Evolutionary conservation across 306 rosid genomes (phyloP).

Genomic region (Glycine latifolia): DNA sequence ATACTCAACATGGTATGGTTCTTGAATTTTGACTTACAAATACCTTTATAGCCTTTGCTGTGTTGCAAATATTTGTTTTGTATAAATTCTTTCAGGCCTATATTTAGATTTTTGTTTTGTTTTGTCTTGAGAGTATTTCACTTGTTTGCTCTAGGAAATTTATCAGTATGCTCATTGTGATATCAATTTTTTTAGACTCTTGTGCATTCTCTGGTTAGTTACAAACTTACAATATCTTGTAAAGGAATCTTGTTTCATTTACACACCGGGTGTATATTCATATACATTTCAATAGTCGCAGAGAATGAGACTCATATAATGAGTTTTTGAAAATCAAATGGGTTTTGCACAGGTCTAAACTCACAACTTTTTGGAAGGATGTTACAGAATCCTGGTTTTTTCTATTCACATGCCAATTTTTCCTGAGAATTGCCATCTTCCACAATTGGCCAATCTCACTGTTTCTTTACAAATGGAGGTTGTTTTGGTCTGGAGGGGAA

Average conservation of each 20-base stretch:
- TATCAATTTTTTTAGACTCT: slow-evolving; percentile 13
- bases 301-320: slow-evolving; percentile 20
- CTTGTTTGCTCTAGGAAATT: slow-evolving; percentile 26
- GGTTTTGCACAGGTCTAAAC: slow-evolving; percentile 28
- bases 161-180: neutral
- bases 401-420: neutral
- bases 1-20: slow-evolving; percentile 49
- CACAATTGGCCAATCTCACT: neutral
- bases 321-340: slow-evolving; percentile 29
- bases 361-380: neutral
- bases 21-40: slow-evolving; percentile 10
- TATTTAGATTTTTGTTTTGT: neutral
- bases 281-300: neutral
- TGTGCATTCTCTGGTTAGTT: slow-evolving; percentile 15
- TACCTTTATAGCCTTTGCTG: slow-evolving; percentile 30
- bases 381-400: slow-evolving; percentile 33
- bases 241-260: slow-evolving; percentile 18
- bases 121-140: slow-evolving; percentile 10
- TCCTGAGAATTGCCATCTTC: slow-evolving; percentile 22
- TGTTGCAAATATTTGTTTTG: neutral
- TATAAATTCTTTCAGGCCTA: neutral
- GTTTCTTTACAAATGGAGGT: slow-evolving; percentile 4
- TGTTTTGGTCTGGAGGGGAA: neutral
- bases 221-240: slow-evolving; percentile 1
- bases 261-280: neutral